Evolutionary conservation across 2,329 filamentous ascomycete genomes (phyloP).

Genomic region (Plectosphaerella cucumerina): DNA sequence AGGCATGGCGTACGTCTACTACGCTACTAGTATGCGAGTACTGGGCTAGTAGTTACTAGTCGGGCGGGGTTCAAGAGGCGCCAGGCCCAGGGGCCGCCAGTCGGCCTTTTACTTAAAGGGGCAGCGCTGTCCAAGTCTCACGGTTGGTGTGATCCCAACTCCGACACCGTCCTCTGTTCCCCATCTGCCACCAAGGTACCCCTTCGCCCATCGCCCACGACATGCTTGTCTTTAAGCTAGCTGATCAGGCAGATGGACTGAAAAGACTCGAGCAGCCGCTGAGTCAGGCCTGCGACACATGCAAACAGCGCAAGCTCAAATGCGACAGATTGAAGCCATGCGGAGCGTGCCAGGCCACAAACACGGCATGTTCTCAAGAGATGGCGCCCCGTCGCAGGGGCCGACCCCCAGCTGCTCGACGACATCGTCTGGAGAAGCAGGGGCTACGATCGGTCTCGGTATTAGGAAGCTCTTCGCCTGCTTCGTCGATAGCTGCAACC

Average conservation of each 20-base stretch:
- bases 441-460: background rate
- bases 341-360: background rate
- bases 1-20: background rate
- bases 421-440: background rate
- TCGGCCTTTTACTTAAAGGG: background rate
- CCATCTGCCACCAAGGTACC: background rate
- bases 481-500: background rate
- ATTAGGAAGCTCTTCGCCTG: background rate
- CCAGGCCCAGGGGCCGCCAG: too few relatives aligned
- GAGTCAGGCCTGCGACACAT: constrained; percentile 57
- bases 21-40: background rate
- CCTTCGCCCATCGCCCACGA: background rate
- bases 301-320: constrained; percentile 58
- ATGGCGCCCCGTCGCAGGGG: background rate
- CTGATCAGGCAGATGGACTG: background rate
- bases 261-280: constrained; percentile 20
- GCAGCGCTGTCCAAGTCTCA: background rate
- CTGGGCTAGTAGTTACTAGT: too few relatives aligned
- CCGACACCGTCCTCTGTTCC: background rate
- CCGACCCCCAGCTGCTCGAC: background rate
- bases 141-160: background rate
- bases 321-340: constrained; percentile 33
- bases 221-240: constrained; percentile 1
- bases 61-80: too few relatives aligned
- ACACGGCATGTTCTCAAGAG: background rate